Conservation (phyloP, 257 asterid genomes). For the Craterostigma plantagineum region DNA sequence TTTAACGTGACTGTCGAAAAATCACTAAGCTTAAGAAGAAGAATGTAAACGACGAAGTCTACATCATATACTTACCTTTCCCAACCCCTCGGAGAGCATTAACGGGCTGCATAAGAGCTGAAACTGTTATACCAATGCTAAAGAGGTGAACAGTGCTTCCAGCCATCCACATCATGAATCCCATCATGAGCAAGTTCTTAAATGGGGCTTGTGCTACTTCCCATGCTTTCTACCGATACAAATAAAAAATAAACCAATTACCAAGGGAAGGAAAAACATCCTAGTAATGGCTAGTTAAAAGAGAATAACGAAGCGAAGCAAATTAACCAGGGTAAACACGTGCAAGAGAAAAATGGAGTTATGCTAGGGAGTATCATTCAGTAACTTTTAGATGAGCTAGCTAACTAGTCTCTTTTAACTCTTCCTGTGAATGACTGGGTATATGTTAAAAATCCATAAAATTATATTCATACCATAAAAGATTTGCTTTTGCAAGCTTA, state of each 20-base stretch:
- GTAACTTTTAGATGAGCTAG: too few relatives aligned
- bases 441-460: too few relatives aligned
- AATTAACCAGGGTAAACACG: too few relatives aligned
- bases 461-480: too few relatives aligned
- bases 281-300: not conserved
- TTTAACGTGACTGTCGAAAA: slow-evolving; percentile 3
- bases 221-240: slow-evolving; percentile 81
- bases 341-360: too few relatives aligned
- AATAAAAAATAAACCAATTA: not conserved
- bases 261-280: not conserved
- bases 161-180: slow-evolving; percentile 99
- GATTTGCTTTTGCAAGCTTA: too few relatives aligned
- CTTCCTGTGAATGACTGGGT: too few relatives aligned
- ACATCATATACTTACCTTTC: slow-evolving; percentile 34
- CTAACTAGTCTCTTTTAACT: too few relatives aligned
- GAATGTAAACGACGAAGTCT: not conserved
- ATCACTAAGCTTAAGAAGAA: not conserved
- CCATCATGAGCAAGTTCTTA: slow-evolving; percentile 93
- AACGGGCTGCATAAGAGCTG: slow-evolving; percentile 89
- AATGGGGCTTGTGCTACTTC: slow-evolving; percentile 94
- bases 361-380: too few relatives aligned
- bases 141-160: slow-evolving; percentile 95
- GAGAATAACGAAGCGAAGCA: not conserved
- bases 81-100: slow-evolving; percentile 93
- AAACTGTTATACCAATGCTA: slow-evolving; percentile 90